Evolutionary conservation across 139 green algal genomes (phyloP), one percentile per base, ranked within the genome.

Genomic region (Closterium sp.): DNA sequence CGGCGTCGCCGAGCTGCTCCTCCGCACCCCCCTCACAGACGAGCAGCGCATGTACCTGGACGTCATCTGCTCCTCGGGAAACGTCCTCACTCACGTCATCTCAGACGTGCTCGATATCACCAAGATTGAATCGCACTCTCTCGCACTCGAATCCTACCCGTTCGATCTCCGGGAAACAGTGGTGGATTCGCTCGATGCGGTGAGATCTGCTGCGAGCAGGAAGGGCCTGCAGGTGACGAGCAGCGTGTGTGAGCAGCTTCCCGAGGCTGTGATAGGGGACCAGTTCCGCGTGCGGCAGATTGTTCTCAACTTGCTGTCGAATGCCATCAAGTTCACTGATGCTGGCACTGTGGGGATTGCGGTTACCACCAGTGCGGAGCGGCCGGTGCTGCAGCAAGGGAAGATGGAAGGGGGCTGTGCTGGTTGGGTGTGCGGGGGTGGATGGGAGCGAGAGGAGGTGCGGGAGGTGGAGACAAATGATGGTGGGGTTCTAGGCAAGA

Each of bases 131-230:
- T 9, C 38, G 17, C 31, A 86, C 42, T 86, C 24, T n/a, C 88
- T 91, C 29, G 24, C 17, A 9, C 29, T 86, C 29, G 88, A 91
- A 19, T 88, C 84, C 30, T 45, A 91, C 9, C 89, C 95, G 34
- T 98, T 98, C 94, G 90, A 95, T 79, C 95, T 98, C 21, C 85
- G 85, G 19, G 62, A 79, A 79, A 79, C 62, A 13, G 62, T 79
- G 62, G 62, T 24, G 17, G 62, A 79, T 24, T 79, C 62, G 62
- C 5, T 79, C 4, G 62, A 79, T 79, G 62, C 62, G 2, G 62
- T 79, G 17, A 22, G 62, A 24, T 79, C 62, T 27, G 62, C 62
- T 79, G 62, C 62, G 10, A 79, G 62, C 62, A 79, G 62, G 62
- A 79, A 79, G 62, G 62, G 62, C 62, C 62, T 79, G 62, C 62